Evolutionary conservation across 2,329 filamentous ascomycete species (phyloP), one percentile per base, ranked within the genome.

Genomic region (Fusarium sp.): DNA sequence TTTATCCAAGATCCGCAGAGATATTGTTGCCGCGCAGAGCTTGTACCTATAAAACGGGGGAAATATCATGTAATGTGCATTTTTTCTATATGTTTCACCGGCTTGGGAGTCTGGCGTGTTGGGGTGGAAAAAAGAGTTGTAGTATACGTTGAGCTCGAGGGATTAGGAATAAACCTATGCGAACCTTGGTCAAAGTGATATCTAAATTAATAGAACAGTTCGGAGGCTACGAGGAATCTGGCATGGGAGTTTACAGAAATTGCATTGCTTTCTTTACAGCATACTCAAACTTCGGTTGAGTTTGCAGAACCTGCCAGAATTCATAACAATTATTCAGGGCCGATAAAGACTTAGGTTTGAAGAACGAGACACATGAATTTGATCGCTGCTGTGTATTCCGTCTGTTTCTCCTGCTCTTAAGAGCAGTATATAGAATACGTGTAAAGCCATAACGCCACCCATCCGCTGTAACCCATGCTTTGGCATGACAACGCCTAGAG

Each of bases 1-100:
- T 69, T 84, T 99, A 76, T 87, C 88, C 65, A 96, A 97, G 88
- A 93, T 98, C 60, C 90, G 94, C 82, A 89, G 96, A 78, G 96
- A 98, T 81, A 95, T 99, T 80, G 95, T 99, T 66, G 94, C 95
- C 29, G 94, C 95, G 52, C 95, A 98, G 85, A 97, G 93, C 77
- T 85, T 98, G 82, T 98, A 98, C 80, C 86, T 98, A 81, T 96
- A 90, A 65, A 37, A 7, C 12, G 21, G 31, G 29, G 54, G 39
- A 39, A 38, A 39, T 54, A 38, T 38, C 19, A 63, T 66, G 59
- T 63, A 42, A 70, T 67, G 51, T 70, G 76, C 38, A 38, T 63
- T 68, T 74, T 71, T 69, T 61, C 48, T 71, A 76, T 77, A 75
- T 57, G 57, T 73, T 70, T 65, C 33, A 55, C 25, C n/a, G 61